These are phyloP conservation scores for Thecaphora thlaspeos DNA, from an alignment of 1,284 basidiomycete genomes.

Conservation along the genomic window DNA sequence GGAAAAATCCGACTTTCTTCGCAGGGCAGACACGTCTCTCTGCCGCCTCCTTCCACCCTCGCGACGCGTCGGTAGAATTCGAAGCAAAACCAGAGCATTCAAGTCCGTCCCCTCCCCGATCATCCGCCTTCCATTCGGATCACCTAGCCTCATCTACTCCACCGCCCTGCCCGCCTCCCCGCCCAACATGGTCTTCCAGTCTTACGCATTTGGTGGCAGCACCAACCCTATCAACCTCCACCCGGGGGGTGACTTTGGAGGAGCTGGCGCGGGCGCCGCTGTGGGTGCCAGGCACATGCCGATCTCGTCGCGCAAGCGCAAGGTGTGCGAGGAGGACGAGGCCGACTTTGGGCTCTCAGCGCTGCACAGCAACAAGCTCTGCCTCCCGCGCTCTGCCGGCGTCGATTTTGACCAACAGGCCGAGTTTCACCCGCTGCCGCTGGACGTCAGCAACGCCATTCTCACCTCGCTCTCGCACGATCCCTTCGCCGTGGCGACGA, in stretches of 20 bases:
- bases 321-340: constrained; percentile 23
- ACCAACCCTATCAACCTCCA: constrained; percentile 20
- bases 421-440: constrained; percentile 40
- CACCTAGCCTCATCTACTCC: background rate
- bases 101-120: background rate
- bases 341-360: constrained; percentile 1
- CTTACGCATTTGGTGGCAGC: constrained; percentile 14
- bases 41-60: no score
- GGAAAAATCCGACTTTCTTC: no score
- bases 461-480: constrained; percentile 30
- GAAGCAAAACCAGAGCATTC: no score
- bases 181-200: constrained; percentile 19
- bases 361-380: constrained; percentile 17
- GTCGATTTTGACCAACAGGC: constrained; percentile 23
- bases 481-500: constrained; percentile 5
- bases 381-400: constrained; percentile 17
- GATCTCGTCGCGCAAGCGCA: constrained; percentile 17
- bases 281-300: no score
- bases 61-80: no score
- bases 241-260: constrained; percentile 1
- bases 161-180: background rate
- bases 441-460: constrained; percentile 33
- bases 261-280: constrained; percentile 1
- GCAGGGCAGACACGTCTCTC: no score
- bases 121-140: no score